A percentile compares a stretch with the other conserved stretches of the same genome.
Conservation (phyloP, 176 grass and related monocot species). For the Ensete glaucum region DNA sequence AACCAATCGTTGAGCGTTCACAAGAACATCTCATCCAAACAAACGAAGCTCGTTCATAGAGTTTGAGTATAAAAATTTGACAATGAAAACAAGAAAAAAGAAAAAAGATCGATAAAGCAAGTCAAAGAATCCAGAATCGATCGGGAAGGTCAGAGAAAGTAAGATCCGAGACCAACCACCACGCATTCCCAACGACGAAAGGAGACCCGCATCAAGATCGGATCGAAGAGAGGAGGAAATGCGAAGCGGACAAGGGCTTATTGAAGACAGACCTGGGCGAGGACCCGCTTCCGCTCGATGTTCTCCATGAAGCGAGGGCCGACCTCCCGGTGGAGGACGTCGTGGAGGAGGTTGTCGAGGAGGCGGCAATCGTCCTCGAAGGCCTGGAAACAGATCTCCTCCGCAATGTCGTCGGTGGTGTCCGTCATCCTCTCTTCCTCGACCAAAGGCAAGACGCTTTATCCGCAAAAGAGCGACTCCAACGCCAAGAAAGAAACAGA, state of each 20-base stretch:
- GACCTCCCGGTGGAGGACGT: conserved; percentile 80
- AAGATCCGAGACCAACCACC: background rate
- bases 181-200: background rate
- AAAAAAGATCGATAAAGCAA: background rate
- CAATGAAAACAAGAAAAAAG: background rate
- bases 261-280: conserved; percentile 47
- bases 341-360: conserved; percentile 72
- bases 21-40: too few relatives aligned
- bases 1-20: too few relatives aligned
- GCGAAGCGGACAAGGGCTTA: background rate
- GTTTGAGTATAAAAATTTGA: too few relatives aligned
- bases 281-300: conserved; percentile 68
- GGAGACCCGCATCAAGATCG: background rate
- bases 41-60: too few relatives aligned
- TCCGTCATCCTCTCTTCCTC: conserved; percentile 39
- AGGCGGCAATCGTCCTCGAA: conserved; percentile 97
- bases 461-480: background rate
- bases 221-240: background rate
- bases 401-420: conserved; percentile 76
- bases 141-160: background rate
- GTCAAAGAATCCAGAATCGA: background rate
- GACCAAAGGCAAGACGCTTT: background rate
- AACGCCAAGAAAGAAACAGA: background rate
- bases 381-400: conserved; percentile 89
- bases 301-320: conserved; percentile 69